These are phyloP conservation scores for Colletotrichum costaricense DNA, from an alignment of 2,329 filamentous ascomycete genomes.

Conservation along the genomic window DNA sequence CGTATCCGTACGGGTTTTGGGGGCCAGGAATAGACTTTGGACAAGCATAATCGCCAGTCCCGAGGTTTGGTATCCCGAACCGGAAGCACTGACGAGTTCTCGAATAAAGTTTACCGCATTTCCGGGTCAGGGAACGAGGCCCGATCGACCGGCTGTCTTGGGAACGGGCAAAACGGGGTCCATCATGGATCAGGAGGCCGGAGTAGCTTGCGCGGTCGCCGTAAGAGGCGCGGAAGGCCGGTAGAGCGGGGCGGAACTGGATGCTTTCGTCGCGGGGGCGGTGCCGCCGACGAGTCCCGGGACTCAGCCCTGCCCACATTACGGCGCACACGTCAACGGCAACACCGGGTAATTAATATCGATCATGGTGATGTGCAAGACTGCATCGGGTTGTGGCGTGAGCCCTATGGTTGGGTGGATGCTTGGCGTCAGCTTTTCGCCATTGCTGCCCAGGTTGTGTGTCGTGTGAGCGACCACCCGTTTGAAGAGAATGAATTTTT, in stretches of 20 bases:
- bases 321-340: not conserved
- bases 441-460: not conserved
- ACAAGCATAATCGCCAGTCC: not conserved
- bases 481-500: not conserved
- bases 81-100: not conserved
- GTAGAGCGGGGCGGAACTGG: not conserved
- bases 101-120: not conserved
- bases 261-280: not conserved
- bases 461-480: not conserved
- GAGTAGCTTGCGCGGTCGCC: not conserved
- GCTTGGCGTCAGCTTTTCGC: not conserved
- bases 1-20: not conserved
- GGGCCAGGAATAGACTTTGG: not conserved
- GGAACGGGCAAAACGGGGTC: not conserved
- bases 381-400: conserved; percentile 18
- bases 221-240: not conserved
- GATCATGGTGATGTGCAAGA: not conserved
- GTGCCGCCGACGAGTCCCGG: conserved; percentile 2
- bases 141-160: not conserved
- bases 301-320: conserved; percentile 10
- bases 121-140: not conserved
- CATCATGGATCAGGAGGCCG: not conserved
- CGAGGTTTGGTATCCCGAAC: not conserved
- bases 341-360: conserved; percentile 12
- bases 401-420: not conserved